phyloP scores from a whole-genome alignment of 192 early-diverging fungal species.

The Phycomyces blakesleeanus region DNA sequence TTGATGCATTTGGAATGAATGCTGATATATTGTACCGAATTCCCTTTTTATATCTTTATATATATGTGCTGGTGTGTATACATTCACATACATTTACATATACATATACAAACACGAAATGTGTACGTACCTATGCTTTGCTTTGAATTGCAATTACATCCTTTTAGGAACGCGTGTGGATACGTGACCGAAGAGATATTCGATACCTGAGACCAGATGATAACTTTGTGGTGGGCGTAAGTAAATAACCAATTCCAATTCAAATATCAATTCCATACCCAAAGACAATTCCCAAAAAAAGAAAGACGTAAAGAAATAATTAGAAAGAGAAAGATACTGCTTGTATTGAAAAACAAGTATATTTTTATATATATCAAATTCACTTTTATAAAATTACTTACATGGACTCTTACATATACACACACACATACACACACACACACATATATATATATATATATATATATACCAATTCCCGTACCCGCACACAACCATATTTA shows the following conservation, averaged over 20 bases:
- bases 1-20: too few relatives aligned
- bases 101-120: too few relatives aligned
- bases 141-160: too few relatives aligned
- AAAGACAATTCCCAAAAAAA: neutral
- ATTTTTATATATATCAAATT: neutral
- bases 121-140: too few relatives aligned
- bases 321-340: neutral
- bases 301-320: neutral
- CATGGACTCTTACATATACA: slow-evolving; percentile 18
- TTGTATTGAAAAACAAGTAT: neutral
- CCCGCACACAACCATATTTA: too few relatives aligned
- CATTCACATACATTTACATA: too few relatives aligned
- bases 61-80: too few relatives aligned
- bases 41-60: slow-evolving; percentile 5
- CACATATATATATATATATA: neutral
- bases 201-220: slow-evolving; percentile 63
- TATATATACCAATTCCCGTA: too few relatives aligned
- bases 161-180: slow-evolving; percentile 49
- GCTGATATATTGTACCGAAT: neutral
- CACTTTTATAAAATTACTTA: neutral
- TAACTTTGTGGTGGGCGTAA: slow-evolving; percentile 73
- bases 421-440: slow-evolving; percentile 22
- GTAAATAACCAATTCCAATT: slow-evolving; percentile 10
- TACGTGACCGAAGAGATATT: slow-evolving; percentile 49
- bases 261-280: too few relatives aligned